Conservation (phyloP, 805 yeast species). For the Candida tibetensis region DNA sequence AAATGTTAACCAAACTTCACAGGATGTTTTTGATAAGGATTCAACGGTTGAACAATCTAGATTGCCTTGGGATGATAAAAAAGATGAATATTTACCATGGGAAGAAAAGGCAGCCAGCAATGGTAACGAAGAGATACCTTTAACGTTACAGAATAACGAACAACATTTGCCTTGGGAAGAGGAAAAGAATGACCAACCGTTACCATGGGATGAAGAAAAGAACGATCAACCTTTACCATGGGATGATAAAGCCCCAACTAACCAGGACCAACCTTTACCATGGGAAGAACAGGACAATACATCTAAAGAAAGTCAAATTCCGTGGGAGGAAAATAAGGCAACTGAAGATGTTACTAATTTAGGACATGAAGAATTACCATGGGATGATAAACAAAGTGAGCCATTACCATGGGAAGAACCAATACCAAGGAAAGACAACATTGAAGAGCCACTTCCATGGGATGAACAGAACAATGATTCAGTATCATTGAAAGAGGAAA, state of each 20-base stretch:
- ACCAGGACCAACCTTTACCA: slow-evolving; percentile 4
- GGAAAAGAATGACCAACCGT: slow-evolving; percentile 2
- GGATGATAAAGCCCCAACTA: slow-evolving; percentile 1
- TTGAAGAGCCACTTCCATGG: neutral
- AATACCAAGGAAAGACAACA: slow-evolving; percentile 3
- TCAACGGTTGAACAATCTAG: too few species aligned
- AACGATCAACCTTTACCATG: slow-evolving; percentile 5
- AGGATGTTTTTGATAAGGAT: too few species aligned
- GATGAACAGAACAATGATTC: too few species aligned
- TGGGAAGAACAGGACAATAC: too few species aligned
- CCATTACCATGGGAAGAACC: neutral
- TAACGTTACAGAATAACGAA: slow-evolving; percentile 3
- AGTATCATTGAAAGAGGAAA: too few species aligned
- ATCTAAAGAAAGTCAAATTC: slow-evolving; percentile 10
- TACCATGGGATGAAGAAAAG: slow-evolving; percentile 5
- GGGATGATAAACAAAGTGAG: neutral
- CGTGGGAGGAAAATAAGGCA: slow-evolving; percentile 13
- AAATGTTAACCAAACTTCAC: too few species aligned
- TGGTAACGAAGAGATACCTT: too few species aligned
- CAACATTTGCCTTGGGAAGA: slow-evolving; percentile 17
- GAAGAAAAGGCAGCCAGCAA: slow-evolving; percentile 6
- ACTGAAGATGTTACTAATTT: neutral
- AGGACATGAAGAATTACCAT: neutral
- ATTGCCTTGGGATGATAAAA: slow-evolving; percentile 13
- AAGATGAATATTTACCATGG: slow-evolving; percentile 15